Percentiles rank a stretch among this genome's conserved stretches.
phyloP scores from a whole-genome alignment of 2,329 filamentous ascomycete species.

The Exophiala sp. region DNA sequence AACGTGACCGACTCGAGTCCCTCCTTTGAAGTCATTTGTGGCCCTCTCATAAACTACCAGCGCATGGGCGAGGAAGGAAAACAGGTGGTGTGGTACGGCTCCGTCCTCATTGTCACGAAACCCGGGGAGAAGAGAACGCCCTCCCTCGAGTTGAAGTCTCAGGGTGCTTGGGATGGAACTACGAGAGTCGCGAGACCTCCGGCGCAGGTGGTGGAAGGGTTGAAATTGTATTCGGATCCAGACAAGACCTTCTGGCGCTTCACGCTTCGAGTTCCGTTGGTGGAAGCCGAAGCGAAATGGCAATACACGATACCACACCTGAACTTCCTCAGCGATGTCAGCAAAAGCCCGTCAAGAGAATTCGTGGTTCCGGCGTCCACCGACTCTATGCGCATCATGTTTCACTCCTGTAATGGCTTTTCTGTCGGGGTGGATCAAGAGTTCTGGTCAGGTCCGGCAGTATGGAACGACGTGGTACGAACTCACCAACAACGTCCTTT shows the following conservation, averaged over 20 bases:
- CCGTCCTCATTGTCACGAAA: slow-evolving; percentile 73
- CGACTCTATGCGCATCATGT: slow-evolving; percentile 65
- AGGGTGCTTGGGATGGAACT: slow-evolving; percentile 36
- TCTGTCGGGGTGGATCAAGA: slow-evolving; percentile 60
- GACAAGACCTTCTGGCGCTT: slow-evolving; percentile 57
- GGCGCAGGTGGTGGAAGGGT: slow-evolving; percentile 36
- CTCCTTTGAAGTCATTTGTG: slow-evolving; percentile 40
- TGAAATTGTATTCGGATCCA: slow-evolving; percentile 56
- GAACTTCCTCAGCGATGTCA: slow-evolving; percentile 52
- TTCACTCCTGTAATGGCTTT: slow-evolving; percentile 64
- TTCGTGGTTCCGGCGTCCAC: slow-evolving; percentile 54
- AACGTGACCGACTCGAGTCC: slow-evolving; percentile 24
- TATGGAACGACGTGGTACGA: slow-evolving; percentile 61
- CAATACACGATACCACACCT: slow-evolving; percentile 68
- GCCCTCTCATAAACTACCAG: slow-evolving; percentile 47
- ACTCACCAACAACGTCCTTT: slow-evolving; percentile 55
- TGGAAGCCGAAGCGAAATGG: slow-evolving; percentile 67
- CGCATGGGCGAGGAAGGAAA: slow-evolving; percentile 36
- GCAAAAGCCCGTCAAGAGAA: slow-evolving; percentile 42
- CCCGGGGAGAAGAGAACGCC: slow-evolving; percentile 61
- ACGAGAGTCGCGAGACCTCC: slow-evolving; percentile 2
- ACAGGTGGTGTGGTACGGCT: slow-evolving; percentile 64
- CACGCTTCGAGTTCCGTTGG: slow-evolving; percentile 58
- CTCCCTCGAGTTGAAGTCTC: slow-evolving; percentile 52
- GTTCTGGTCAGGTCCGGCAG: slow-evolving; percentile 53